Evolutionary conservation across 768 basidiomycete genomes (phyloP).

Genomic region (Amanita inopinata): DNA sequence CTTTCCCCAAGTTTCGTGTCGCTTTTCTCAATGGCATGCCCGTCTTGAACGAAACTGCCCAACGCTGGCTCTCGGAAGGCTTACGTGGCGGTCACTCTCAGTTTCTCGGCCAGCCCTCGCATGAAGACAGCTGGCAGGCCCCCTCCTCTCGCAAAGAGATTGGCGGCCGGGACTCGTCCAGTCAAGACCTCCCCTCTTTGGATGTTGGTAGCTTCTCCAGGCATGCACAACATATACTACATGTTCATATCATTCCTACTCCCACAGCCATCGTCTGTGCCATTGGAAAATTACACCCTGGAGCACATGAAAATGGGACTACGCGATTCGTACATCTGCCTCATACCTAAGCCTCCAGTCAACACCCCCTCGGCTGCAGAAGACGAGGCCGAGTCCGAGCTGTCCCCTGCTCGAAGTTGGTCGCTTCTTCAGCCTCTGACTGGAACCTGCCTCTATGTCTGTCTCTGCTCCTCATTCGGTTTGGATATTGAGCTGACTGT

Average conservation of each 20-base stretch:
- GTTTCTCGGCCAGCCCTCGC: constrained; percentile 63
- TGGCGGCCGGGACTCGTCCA: constrained; percentile 34
- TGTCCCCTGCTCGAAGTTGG: constrained; percentile 71
- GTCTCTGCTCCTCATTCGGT: constrained; percentile 27
- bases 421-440: constrained; percentile 70
- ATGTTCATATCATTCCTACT: constrained; percentile 3
- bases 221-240: constrained; percentile 6
- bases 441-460: constrained; percentile 79
- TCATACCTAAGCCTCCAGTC: constrained; percentile 59
- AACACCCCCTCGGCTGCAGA: constrained; percentile 30
- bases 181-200: constrained; percentile 20
- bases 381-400: constrained; percentile 49
- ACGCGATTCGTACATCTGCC: constrained; percentile 62
- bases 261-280: constrained; percentile 8
- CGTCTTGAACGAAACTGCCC: constrained; percentile 59
- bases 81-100: constrained; percentile 67
- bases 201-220: constrained; percentile 23
- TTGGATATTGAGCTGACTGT: constrained; percentile 20
- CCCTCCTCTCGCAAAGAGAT: constrained; percentile 46
- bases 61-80: constrained; percentile 65
- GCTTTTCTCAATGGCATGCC: constrained; percentile 75
- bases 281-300: constrained; percentile 37
- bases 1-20: constrained; percentile 77
- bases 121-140: constrained; percentile 28
- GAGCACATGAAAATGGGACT: constrained; percentile 71